These are phyloP conservation scores for Davidsoniella neocaledoniae DNA, from an alignment of 2,329 filamentous ascomycete species.

Conservation along the genomic window DNA sequence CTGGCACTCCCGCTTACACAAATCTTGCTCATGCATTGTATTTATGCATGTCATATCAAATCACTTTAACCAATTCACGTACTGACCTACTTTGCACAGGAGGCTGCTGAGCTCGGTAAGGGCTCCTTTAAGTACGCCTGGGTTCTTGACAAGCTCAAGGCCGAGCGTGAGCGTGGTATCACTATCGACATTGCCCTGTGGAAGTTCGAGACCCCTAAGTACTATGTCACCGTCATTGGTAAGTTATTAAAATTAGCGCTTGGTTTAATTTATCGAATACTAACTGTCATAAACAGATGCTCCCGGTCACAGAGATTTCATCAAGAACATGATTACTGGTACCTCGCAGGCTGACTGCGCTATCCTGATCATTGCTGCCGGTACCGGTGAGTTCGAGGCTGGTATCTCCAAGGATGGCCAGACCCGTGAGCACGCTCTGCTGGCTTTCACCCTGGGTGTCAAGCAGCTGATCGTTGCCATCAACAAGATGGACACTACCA, in stretches of 20 bases:
- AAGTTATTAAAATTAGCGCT: constrained; percentile 24
- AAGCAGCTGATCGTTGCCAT: constrained; percentile 99
- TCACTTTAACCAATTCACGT: constrained; percentile 6
- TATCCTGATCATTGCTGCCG: constrained; percentile 98
- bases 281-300: constrained; percentile 45
- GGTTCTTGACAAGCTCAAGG: constrained; percentile 99
- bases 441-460: constrained; percentile 99
- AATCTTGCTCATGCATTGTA: constrained; percentile 2
- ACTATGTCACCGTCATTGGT: constrained; percentile 96
- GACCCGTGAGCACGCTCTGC: constrained; percentile 99
- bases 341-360: constrained; percentile 99
- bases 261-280: neutral
- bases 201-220: constrained; percentile 99
- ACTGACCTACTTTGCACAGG: constrained; percentile 34
- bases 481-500: constrained; percentile 99
- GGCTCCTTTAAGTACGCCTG: constrained; percentile 99
- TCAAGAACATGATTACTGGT: constrained; percentile 99
- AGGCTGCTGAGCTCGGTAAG: constrained; percentile 98
- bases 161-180: constrained; percentile 99
- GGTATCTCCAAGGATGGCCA: constrained; percentile 99
- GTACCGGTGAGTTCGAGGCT: constrained; percentile 99
- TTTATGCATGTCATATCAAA: neutral
- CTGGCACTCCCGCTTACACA: neutral
- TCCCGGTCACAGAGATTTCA: constrained; percentile 99
- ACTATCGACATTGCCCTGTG: constrained; percentile 99